These are phyloP conservation scores for Diaporthe citri DNA, from an alignment of 2,329 filamentous ascomycete genomes.

Conservation along the genomic window DNA sequence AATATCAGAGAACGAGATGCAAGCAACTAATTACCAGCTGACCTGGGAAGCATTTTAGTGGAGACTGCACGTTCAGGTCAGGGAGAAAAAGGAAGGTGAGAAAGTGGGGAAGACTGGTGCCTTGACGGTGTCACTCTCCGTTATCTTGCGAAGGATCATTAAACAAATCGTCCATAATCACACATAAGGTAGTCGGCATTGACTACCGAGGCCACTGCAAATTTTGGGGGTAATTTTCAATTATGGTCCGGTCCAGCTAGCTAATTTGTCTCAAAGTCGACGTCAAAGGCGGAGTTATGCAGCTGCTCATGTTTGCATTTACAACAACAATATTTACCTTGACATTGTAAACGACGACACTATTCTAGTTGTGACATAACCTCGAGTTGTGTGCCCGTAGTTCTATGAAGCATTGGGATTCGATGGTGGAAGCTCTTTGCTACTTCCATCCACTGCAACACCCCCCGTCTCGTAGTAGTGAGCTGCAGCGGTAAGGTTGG, in stretches of 20 bases:
- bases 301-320: background rate
- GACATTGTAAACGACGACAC: background rate
- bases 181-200: no score
- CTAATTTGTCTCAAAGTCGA: no score
- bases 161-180: no score
- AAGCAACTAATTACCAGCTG: background rate
- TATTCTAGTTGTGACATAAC: background rate
- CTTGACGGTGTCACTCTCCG: background rate
- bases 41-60: no score
- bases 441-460: background rate
- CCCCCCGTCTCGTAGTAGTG: slow-evolving; percentile 23
- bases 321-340: background rate
- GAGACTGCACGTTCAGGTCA: background rate
- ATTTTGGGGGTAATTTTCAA: no score
- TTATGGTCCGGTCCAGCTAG: no score
- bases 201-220: no score
- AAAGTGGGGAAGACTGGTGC: background rate
- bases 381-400: accelerated
- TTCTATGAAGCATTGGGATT: slow-evolving; percentile 21
- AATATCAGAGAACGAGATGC: accelerated
- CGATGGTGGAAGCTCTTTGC: slow-evolving; percentile 22
- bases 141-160: background rate
- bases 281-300: background rate
- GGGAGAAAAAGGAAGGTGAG: background rate
- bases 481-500: slow-evolving; percentile 19